phyloP scores from a whole-genome alignment of 2,329 filamentous ascomycete genomes.

The Epicoccum sorghinum region DNA sequence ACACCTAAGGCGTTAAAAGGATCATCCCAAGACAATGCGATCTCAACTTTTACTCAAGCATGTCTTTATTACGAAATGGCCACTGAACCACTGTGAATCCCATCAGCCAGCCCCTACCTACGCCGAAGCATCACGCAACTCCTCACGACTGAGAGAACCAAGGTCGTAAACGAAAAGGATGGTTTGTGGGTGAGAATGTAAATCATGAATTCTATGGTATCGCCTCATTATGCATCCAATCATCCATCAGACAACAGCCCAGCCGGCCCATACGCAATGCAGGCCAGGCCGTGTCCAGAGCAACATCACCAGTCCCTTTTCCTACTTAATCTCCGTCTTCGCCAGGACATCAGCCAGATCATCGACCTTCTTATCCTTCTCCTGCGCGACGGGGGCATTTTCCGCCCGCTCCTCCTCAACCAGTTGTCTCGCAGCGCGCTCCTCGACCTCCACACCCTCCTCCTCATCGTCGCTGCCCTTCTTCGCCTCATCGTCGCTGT shows the following conservation, averaged over 20 bases:
- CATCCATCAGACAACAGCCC: background rate
- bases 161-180: no score
- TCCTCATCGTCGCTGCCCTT: slow-evolving; percentile 72
- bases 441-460: slow-evolving; percentile 59
- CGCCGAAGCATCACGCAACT: no score
- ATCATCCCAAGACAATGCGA: no score
- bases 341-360: slow-evolving; percentile 75
- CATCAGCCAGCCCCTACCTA: no score
- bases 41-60: no score
- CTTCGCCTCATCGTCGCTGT: slow-evolving; percentile 64
- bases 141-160: no score
- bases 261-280: no score
- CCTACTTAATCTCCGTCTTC: slow-evolving; percentile 63
- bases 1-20: no score
- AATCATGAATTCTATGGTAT: slow-evolving; percentile 19
- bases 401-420: slow-evolving; percentile 75
- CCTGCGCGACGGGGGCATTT: slow-evolving; percentile 72
- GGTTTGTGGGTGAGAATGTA: background rate
- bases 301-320: background rate
- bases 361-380: slow-evolving; percentile 80
- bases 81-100: no score
- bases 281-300: background rate
- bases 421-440: slow-evolving; percentile 57
- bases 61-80: no score
- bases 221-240: slow-evolving; percentile 7